phyloP scores from a whole-genome alignment of 1,284 basidiomycete genomes.

The Xerocomus amazonicus region DNA sequence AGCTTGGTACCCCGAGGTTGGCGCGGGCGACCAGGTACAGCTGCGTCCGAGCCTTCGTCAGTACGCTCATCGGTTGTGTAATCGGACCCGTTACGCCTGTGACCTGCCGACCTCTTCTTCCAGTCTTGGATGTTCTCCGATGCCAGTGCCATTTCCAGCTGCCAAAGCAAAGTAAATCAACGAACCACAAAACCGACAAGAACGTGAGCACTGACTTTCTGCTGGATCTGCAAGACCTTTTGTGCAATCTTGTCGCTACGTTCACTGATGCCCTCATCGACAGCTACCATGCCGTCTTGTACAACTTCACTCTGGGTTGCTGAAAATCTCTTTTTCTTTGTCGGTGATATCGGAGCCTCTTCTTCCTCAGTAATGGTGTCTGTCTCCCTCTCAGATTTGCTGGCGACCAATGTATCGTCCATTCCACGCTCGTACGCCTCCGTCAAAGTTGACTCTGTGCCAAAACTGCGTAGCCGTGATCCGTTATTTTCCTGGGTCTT shows the following conservation, averaged over 20 bases:
- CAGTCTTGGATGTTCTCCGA: slow-evolving; percentile 49
- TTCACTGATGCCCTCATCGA: slow-evolving; percentile 77
- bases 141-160: slow-evolving; percentile 72
- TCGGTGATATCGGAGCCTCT: slow-evolving; percentile 38
- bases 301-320: slow-evolving; percentile 54
- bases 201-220: slow-evolving; percentile 52
- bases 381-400: slow-evolving; percentile 43
- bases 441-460: slow-evolving; percentile 71
- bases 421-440: slow-evolving; percentile 53
- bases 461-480: slow-evolving; percentile 56
- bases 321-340: slow-evolving; percentile 72
- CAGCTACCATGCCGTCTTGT: slow-evolving; percentile 76
- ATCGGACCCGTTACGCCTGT: slow-evolving; percentile 24
- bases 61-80: slow-evolving; percentile 32
- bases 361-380: slow-evolving; percentile 56
- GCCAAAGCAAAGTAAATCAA: slow-evolving; percentile 8
- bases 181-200: background rate
- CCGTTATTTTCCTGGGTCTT: slow-evolving; percentile 32
- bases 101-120: slow-evolving; percentile 34
- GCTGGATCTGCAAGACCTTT: slow-evolving; percentile 79
- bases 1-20: slow-evolving; percentile 28
- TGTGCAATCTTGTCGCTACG: slow-evolving; percentile 80
- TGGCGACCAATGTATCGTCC: slow-evolving; percentile 36
- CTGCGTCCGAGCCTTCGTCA: slow-evolving; percentile 35
- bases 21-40: slow-evolving; percentile 25